phyloP scores from a whole-genome alignment of 2,329 filamentous ascomycete species.

The Penicillium sp. region DNA sequence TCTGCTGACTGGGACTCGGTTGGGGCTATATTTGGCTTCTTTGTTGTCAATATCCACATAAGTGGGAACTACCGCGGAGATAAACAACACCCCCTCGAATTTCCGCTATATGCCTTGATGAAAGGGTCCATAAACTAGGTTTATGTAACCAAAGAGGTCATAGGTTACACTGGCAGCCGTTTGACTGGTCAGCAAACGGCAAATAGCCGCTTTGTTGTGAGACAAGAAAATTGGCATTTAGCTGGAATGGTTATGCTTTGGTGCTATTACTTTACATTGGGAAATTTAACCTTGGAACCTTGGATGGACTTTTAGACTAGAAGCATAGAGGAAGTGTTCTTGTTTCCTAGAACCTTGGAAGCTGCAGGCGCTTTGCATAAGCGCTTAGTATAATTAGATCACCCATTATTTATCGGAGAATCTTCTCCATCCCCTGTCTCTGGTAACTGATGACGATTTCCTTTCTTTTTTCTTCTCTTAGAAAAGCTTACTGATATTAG shows the following conservation, averaged over 20 bases:
- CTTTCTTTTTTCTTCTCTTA: neutral
- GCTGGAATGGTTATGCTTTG: neutral
- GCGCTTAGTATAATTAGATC: neutral
- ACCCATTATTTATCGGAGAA: slow-evolving; percentile 3
- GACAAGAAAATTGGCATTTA: slow-evolving; percentile 1
- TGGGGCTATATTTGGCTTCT: slow-evolving; percentile 14
- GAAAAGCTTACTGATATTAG: neutral
- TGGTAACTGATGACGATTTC: neutral
- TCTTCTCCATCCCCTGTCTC: neutral
- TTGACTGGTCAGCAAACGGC: slow-evolving; percentile 2
- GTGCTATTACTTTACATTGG: too few relatives aligned
- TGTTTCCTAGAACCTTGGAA: neutral
- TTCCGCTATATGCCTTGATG: neutral
- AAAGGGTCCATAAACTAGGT: slow-evolving; percentile 1
- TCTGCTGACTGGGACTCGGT: slow-evolving; percentile 2
- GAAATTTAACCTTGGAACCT: neutral
- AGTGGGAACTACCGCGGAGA: slow-evolving; percentile 4
- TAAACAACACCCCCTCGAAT: neutral
- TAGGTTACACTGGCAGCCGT: slow-evolving; percentile 10
- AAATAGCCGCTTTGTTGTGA: slow-evolving; percentile 5
- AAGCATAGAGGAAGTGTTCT: neutral
- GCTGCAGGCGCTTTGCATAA: slow-evolving; percentile 3
- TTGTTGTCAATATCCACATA: slow-evolving; percentile 17
- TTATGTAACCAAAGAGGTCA: slow-evolving; percentile 8
- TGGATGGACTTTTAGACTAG: neutral